phyloP scores from a whole-genome alignment of 768 basidiomycete genomes.

The Boletus rufocinnamomeus region DNA sequence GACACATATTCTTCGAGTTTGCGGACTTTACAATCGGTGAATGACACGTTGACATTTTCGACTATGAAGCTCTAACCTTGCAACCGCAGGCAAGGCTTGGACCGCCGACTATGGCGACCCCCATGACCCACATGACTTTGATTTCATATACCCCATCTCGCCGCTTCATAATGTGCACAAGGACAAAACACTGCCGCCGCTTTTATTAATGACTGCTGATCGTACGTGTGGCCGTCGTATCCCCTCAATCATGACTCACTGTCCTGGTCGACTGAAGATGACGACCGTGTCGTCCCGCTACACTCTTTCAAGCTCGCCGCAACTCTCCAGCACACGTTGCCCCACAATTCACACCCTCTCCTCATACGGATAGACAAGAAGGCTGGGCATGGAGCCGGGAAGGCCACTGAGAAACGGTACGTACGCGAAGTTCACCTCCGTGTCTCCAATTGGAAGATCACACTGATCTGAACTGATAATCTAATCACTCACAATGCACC shows the following conservation, averaged over 20 bases:
- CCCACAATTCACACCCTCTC: slow-evolving; percentile 71
- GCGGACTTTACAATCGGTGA: slow-evolving; percentile 74
- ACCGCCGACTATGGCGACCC: slow-evolving; percentile 78
- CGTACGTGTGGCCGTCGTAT: slow-evolving; percentile 48
- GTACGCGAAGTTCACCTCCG: background rate
- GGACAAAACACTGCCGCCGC: slow-evolving; percentile 62
- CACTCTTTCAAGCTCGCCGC: slow-evolving; percentile 86
- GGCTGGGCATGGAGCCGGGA: slow-evolving; percentile 80
- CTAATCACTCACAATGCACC: slow-evolving; percentile 7
- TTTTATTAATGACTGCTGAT: slow-evolving; percentile 80
- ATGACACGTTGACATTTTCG: slow-evolving; percentile 3
- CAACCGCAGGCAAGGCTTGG: slow-evolving; percentile 65
- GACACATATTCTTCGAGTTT: slow-evolving; percentile 45
- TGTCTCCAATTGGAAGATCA: background rate
- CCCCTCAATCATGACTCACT: slow-evolving; percentile 4
- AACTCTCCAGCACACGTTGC: slow-evolving; percentile 65
- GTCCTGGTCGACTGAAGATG: slow-evolving; percentile 47
- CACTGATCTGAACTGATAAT: slow-evolving; percentile 11
- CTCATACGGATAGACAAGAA: slow-evolving; percentile 79
- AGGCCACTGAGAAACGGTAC: slow-evolving; percentile 69
- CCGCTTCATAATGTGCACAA: slow-evolving; percentile 78
- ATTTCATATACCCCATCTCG: slow-evolving; percentile 80
- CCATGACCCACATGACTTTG: slow-evolving; percentile 74
- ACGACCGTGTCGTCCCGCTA: slow-evolving; percentile 84
- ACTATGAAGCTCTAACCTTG: slow-evolving; percentile 11